These are phyloP conservation scores for Ascochyta koolunga DNA, from an alignment of 2,329 filamentous ascomycete species.

Conservation along the genomic window DNA sequence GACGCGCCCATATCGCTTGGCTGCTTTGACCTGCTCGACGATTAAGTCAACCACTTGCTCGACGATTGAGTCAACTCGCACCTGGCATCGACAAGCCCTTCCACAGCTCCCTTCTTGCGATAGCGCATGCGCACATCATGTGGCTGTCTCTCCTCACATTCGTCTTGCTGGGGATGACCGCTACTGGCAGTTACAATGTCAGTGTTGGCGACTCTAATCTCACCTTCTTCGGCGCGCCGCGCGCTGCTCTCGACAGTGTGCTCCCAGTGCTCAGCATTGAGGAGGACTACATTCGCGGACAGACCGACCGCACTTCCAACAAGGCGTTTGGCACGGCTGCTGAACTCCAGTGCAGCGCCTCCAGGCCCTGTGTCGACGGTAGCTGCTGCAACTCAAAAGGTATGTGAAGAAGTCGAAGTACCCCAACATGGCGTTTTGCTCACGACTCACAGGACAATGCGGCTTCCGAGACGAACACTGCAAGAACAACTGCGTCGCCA, in stretches of 20 bases:
- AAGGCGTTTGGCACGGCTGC: not conserved
- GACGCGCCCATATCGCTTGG: not conserved
- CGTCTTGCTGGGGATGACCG: conserved; percentile 5
- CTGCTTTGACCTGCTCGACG: no score
- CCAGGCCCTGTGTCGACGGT: conserved; percentile 15
- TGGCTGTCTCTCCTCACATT: not conserved
- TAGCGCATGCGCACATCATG: conserved; percentile 10
- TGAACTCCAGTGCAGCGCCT: conserved; percentile 10
- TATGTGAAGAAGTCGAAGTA: not conserved
- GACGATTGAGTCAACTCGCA: not conserved
- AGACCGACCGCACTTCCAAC: conserved; percentile 4
- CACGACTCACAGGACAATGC: conserved; percentile 9
- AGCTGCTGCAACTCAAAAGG: conserved; percentile 20
- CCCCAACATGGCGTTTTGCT: not conserved
- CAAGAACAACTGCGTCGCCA: conserved; percentile 28
- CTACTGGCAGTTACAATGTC: not conserved
- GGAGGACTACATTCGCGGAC: conserved; percentile 18
- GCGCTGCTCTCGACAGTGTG: conserved; percentile 5
- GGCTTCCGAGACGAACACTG: conserved; percentile 24
- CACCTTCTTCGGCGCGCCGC: conserved; percentile 15
- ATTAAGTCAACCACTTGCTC: not conserved
- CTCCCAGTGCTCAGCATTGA: conserved; percentile 15
- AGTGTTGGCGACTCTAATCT: conserved; percentile 2
- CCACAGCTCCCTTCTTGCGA: not conserved
- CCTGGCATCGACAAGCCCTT: not conserved